Evolutionary conservation across 257 asterid genomes (phyloP).

Genomic region (Henckelia pumila): DNA sequence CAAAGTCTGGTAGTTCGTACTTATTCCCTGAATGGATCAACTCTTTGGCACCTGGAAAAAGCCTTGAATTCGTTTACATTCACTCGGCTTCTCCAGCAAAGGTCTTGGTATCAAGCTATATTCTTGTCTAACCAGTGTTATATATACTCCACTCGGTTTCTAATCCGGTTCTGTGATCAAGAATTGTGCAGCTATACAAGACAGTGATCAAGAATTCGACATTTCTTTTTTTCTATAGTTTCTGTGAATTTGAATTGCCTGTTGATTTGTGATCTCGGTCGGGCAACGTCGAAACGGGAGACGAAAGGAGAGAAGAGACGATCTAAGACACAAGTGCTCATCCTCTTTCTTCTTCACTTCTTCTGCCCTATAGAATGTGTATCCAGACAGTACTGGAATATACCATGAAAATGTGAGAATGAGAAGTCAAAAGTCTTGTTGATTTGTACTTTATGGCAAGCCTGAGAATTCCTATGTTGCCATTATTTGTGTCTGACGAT

Average conservation of each 20-base stretch:
- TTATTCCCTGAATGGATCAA: conserved; percentile 42
- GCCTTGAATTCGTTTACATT: conserved; percentile 51
- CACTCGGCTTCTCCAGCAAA: conserved; percentile 44
- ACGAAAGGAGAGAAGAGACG: conserved; percentile 89
- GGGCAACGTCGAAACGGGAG: conserved; percentile 50
- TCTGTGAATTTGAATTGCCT: conserved; percentile 27
- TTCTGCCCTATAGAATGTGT: conserved; percentile 35
- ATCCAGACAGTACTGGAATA: conserved; percentile 6
- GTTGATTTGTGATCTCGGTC: conserved; percentile 45
- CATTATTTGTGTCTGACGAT: conserved; percentile 36
- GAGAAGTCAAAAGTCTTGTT: conserved; percentile 39
- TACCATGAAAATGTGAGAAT: conserved; percentile 32
- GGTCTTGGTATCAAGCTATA: conserved; percentile 45
- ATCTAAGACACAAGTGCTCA: conserved; percentile 57
- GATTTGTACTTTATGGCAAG: conserved; percentile 37
- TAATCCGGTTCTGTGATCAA: conserved; percentile 1
- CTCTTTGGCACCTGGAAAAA: conserved; percentile 42
- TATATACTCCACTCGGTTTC: conserved; percentile 8
- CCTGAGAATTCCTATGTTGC: conserved; percentile 28
- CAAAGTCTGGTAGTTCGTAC: conserved; percentile 36
- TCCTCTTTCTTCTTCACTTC: conserved; percentile 88
- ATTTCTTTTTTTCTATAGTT: conserved; percentile 21
- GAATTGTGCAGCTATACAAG: conserved; percentile 29
- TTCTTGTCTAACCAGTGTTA: conserved; percentile 26
- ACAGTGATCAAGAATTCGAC: neutral